Evolutionary conservation across 768 basidiomycete genomes (phyloP), one percentile per base, ranked within the genome.

Genomic region (Gymnopilus junonius): DNA sequence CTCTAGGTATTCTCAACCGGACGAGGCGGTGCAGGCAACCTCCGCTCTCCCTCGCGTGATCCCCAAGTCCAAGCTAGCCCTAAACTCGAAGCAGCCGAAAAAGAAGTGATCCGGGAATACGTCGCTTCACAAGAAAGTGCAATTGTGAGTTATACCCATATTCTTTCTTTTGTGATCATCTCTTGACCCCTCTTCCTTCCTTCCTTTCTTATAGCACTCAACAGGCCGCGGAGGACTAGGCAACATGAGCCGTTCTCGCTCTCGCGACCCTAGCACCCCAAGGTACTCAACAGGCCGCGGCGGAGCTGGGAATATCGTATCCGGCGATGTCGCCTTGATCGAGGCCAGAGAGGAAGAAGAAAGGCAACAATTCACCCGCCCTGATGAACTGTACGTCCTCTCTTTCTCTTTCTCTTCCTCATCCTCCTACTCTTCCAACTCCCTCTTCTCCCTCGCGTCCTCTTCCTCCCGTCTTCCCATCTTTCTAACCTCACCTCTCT

Each of bases 1-100:
- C 12, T 43, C 17, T 12, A 86, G 77, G 61, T 82, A 17, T 79
- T 77, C 65, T 87, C 86, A 20, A 83, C 83, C 43, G 94, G 94
- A 11, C 87, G 93, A 55, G 94, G 94, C 27, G 94, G 94, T 15
- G 84, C 84, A 8, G 94, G 94, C 8, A 96, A 96, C 81, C 87
- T 95, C 55, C 87, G 91, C 60, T 90, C 92, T 1, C 88, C 88
- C 0, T 92, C 92, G 23, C 85, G 87, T 35, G 88, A 87, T 40
- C n/a, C 68, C 67, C 17, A 35, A 48, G 25, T 31, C 32, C 14
- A n/a, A n/a, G n/a, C n/a, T n/a, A 56, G 57, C 56, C 61, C 74
- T 1, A 65, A 68, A 37, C 69, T 72, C 6, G 76, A 74, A 50
- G 67, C 69, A 1, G 75, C 76, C 21, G 85, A 86, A 64, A 82